Conservation (phyloP, 2,329 filamentous ascomycete species). For the Colletotrichum orbiculare region DNA sequence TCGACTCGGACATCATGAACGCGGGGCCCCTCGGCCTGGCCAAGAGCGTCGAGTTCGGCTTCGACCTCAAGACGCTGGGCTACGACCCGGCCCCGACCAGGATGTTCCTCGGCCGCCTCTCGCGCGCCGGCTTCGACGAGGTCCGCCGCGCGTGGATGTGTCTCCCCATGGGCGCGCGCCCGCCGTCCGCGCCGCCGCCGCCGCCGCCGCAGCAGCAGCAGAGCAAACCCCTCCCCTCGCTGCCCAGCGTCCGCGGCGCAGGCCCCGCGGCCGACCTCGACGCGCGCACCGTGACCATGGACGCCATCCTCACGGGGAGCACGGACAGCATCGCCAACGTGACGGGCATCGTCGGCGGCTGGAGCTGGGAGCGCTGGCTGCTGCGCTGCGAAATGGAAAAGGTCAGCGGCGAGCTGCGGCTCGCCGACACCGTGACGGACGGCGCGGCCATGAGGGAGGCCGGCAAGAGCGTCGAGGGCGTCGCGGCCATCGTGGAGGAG, state of each 20-base stretch:
- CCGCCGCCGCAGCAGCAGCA: constrained; percentile 35
- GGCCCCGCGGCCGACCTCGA: constrained; percentile 51
- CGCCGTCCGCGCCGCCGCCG: constrained; percentile 43
- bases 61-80: constrained; percentile 87
- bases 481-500: constrained; percentile 72
- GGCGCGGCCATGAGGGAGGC: constrained; percentile 65
- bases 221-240: constrained; percentile 38
- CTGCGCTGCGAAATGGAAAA: constrained; percentile 88
- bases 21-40: constrained; percentile 83
- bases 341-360: constrained; percentile 84
- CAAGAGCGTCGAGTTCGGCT: constrained; percentile 91
- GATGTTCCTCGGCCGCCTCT: constrained; percentile 79
- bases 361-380: constrained; percentile 98
- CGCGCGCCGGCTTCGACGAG: constrained; percentile 80
- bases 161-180: constrained; percentile 79
- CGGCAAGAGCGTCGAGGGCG: constrained; percentile 68
- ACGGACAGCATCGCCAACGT: constrained; percentile 79
- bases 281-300: constrained; percentile 62
- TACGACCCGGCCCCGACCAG: constrained; percentile 90
- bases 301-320: constrained; percentile 70
- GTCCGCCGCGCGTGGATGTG: constrained; percentile 90
- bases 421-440: constrained; percentile 63
- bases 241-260: constrained; percentile 41
- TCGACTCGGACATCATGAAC: constrained; percentile 91
- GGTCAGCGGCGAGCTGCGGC: constrained; percentile 72